A percentile compares a stretch with the other conserved stretches of the same genome.
These are phyloP conservation scores for Coniosporium tulheliwenetii DNA, from an alignment of 2,329 filamentous ascomycete species.

Conservation along the genomic window DNA sequence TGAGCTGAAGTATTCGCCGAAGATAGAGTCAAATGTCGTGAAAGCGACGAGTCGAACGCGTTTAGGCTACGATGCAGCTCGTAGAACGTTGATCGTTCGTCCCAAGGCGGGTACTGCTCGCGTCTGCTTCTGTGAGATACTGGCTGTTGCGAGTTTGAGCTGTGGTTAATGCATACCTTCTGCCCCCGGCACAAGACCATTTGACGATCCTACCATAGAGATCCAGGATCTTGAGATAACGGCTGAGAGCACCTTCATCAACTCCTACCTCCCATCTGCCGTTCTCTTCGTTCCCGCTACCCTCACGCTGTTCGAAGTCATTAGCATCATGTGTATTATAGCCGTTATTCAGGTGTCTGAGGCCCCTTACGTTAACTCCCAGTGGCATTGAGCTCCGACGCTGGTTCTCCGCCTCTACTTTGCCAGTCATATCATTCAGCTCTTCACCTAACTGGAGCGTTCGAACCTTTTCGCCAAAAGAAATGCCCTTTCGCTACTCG, in stretches of 20 bases:
- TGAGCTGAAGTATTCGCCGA: constrained; percentile 49
- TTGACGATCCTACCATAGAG: constrained; percentile 39
- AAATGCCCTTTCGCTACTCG: constrained; percentile 51
- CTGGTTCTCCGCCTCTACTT: constrained; percentile 24
- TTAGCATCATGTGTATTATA: not conserved
- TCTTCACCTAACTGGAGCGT: constrained; percentile 33
- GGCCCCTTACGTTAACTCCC: constrained; percentile 7
- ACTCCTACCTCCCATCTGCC: constrained; percentile 36
- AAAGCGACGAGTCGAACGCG: constrained; percentile 38
- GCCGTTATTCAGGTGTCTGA: not conserved
- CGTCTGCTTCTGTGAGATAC: constrained; percentile 32
- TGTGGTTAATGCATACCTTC: constrained; percentile 24
- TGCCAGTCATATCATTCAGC: constrained; percentile 17
- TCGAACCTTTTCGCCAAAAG: constrained; percentile 42
- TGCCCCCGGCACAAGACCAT: constrained; percentile 43
- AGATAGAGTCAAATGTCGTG: constrained; percentile 41
- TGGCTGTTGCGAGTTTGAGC: not conserved
- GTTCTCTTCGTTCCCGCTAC: constrained; percentile 24
- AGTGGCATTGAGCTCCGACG: constrained; percentile 29
- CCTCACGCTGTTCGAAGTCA: constrained; percentile 4
- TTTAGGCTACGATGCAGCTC: constrained; percentile 36
- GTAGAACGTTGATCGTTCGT: constrained; percentile 37
- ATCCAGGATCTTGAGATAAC: constrained; percentile 37
- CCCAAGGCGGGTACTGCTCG: constrained; percentile 44
- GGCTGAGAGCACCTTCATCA: constrained; percentile 29